A percentile compares a stretch with the other conserved stretches of the same genome.
phyloP scores from a whole-genome alignment of 371 early-diverging fungal species.

The Amoeboaphelidium occidentale region DNA sequence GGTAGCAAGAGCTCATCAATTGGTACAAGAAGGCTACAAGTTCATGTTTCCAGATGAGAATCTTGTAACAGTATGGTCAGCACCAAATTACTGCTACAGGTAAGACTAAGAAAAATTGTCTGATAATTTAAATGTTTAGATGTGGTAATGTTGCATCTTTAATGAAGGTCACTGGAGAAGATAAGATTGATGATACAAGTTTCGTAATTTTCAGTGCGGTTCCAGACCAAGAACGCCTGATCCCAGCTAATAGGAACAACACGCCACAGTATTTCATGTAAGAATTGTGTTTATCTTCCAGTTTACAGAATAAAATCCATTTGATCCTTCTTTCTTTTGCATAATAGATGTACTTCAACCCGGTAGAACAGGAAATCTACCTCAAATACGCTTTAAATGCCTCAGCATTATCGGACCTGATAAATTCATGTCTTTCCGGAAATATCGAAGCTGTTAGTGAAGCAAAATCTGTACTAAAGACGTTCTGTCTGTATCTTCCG shows the following conservation, averaged over 20 bases:
- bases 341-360: too few relatives aligned
- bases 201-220: slow-evolving; percentile 90
- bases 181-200: slow-evolving; percentile 37
- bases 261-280: background rate
- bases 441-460: too few relatives aligned
- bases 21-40: slow-evolving; percentile 94
- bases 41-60: slow-evolving; percentile 79
- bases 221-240: slow-evolving; percentile 32
- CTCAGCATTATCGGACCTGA: too few relatives aligned
- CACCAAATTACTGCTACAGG: slow-evolving; percentile 38
- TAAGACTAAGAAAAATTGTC: background rate
- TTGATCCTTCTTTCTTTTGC: too few relatives aligned
- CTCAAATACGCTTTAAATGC: too few relatives aligned
- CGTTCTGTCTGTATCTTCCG: too few relatives aligned
- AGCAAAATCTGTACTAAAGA: too few relatives aligned
- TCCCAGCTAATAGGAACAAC: background rate
- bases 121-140: slow-evolving; percentile 81
- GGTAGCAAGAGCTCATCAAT: slow-evolving; percentile 89
- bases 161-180: slow-evolving; percentile 54
- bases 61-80: slow-evolving; percentile 98
- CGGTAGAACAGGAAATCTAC: too few relatives aligned
- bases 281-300: too few relatives aligned
- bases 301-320: too few relatives aligned
- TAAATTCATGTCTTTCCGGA: too few relatives aligned
- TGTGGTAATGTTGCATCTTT: slow-evolving; percentile 98